A percentile compares a stretch with the other conserved stretches of the same genome.
These are phyloP conservation scores for Candida golubevii DNA, from an alignment of 805 yeast species.

Conservation along the genomic window DNA sequence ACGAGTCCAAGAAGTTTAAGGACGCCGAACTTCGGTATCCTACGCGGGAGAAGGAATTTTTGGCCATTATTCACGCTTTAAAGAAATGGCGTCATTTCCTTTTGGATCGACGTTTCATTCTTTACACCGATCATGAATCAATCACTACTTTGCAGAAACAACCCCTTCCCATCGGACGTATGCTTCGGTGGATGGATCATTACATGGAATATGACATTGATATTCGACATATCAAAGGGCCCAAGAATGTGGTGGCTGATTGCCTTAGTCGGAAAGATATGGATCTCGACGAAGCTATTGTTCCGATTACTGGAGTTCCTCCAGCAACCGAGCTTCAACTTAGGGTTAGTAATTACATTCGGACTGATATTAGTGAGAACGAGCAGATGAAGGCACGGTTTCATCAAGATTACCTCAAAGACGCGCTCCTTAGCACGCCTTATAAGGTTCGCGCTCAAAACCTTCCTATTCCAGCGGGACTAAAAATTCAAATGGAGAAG, in stretches of 20 bases:
- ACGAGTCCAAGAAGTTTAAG: not conserved
- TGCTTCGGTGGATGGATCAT: not conserved
- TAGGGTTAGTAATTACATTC: not conserved
- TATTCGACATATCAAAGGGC: not conserved
- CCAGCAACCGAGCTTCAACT: not conserved
- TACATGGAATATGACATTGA: not conserved
- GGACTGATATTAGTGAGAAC: not conserved
- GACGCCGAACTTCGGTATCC: not conserved
- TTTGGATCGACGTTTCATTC: conserved; percentile 1
- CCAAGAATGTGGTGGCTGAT: conserved; percentile 2
- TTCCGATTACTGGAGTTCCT: not conserved
- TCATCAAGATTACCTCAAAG: not conserved
- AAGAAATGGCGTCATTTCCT: conserved; percentile 3
- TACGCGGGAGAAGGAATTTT: conserved; percentile 4
- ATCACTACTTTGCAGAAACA: not conserved
- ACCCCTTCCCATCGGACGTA: not conserved
- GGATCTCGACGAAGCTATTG: not conserved
- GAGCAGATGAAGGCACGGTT: not conserved
- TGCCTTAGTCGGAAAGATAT: conserved; percentile 1
- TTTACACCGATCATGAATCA: conserved; percentile 2
- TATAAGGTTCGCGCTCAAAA: not conserved
- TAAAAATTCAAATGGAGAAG: not conserved
- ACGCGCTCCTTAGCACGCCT: not conserved
- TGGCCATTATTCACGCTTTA: conserved; percentile 4
- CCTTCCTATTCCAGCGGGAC: not conserved